phyloP scores from a whole-genome alignment of 306 rosid genomes.

The Aeschynomene evenia region DNA sequence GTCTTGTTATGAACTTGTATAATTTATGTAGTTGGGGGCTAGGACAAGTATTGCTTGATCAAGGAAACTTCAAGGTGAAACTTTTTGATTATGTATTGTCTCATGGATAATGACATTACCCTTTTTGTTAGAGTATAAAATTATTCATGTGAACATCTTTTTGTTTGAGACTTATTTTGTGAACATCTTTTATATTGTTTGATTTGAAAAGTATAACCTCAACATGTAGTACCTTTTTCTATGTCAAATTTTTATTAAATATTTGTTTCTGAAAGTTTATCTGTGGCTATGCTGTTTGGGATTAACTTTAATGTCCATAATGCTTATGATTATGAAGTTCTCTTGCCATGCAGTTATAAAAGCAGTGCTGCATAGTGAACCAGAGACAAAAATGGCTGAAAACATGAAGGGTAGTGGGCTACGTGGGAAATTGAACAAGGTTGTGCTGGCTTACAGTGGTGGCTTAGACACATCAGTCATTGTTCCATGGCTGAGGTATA shows the following conservation, averaged over 20 bases:
- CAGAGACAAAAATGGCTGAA: conserved; percentile 43
- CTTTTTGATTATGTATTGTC: background rate
- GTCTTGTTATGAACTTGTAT: background rate
- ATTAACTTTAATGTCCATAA: conserved; percentile 7
- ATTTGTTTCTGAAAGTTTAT: conserved; percentile 2
- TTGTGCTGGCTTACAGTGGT: conserved; percentile 94
- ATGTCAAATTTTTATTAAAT: background rate
- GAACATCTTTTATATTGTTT: no score
- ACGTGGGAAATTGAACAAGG: conserved; percentile 82
- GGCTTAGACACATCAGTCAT: conserved; percentile 97
- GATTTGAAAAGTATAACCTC: background rate
- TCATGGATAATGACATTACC: background rate
- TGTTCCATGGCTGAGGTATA: conserved; percentile 93
- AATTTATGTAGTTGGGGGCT: conserved; percentile 42
- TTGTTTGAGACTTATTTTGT: no score
- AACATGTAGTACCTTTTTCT: no score
- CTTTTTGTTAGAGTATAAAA: no score
- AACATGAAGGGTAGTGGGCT: conserved; percentile 48
- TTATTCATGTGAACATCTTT: no score
- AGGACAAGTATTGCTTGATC: conserved; percentile 33
- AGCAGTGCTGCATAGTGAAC: conserved; percentile 44
- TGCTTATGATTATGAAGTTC: conserved; percentile 12
- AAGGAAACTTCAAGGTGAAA: conserved; percentile 52
- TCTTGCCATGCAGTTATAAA: conserved; percentile 46
- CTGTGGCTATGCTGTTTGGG: conserved; percentile 8